phyloP scores from a whole-genome alignment of 1,284 basidiomycete genomes.

The Ceratobasidium sp. region DNA sequence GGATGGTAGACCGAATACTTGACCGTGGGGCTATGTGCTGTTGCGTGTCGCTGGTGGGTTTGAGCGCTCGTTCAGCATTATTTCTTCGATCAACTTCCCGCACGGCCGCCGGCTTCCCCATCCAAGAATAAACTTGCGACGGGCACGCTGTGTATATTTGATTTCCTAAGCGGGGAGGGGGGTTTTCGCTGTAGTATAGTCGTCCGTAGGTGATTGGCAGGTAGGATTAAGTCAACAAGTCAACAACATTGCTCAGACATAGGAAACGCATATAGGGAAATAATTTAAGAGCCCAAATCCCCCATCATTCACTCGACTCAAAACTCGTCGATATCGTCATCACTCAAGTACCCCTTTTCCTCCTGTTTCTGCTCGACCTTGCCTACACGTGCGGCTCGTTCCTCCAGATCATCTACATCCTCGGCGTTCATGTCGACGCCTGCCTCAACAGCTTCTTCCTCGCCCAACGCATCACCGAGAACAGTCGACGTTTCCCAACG shows the following conservation, averaged over 20 bases:
- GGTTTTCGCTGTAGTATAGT: no score
- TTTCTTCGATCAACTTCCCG: no score
- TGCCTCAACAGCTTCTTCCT: constrained; percentile 49
- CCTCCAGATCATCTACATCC: constrained; percentile 46
- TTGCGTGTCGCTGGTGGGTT: no score
- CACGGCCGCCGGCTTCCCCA: no score
- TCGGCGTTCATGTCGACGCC: constrained; percentile 43
- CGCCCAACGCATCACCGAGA: constrained; percentile 51
- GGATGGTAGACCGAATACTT: no score
- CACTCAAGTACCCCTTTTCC: constrained; percentile 67
- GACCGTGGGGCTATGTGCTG: no score
- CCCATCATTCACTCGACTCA: constrained; percentile 39
- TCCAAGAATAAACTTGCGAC: no score
- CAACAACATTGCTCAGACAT: not conserved
- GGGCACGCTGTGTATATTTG: no score
- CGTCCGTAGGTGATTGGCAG: no score
- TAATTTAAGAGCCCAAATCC: constrained; percentile 19
- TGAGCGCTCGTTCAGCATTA: no score
- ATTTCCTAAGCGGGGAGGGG: no score
- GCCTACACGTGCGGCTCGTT: constrained; percentile 7
- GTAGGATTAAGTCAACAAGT: no score
- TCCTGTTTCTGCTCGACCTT: constrained; percentile 46
- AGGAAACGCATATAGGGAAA: not conserved
- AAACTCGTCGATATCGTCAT: constrained; percentile 74
- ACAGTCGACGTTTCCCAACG: constrained; percentile 51